Percentiles rank a stretch among this genome's conserved stretches.
Evolutionary conservation across 2,329 filamentous ascomycete species (phyloP).

Genomic region (Elsinoe arachidis): DNA sequence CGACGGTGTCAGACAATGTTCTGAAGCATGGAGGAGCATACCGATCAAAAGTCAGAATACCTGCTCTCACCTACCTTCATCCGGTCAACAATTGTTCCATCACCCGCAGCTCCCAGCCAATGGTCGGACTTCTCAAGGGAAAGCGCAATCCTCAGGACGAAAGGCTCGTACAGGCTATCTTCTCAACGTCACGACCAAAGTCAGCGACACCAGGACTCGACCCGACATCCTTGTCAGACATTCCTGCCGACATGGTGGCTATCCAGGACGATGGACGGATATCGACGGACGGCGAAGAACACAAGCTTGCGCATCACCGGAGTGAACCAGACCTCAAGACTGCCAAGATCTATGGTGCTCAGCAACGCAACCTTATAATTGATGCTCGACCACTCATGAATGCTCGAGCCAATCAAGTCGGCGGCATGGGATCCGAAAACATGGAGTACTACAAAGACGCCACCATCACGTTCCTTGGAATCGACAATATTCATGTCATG

Average conservation of each 20-base stretch:
- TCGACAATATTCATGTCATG: constrained; percentile 99
- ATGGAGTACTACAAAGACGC: constrained; percentile 96
- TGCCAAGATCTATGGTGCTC: constrained; percentile 66
- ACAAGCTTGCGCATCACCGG: background rate
- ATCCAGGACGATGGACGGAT: background rate
- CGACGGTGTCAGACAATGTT: constrained; percentile 89
- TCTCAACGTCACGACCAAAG: constrained; percentile 56
- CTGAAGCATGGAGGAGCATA: constrained; percentile 88
- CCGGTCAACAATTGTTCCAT: constrained; percentile 95
- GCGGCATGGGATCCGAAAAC: constrained; percentile 89
- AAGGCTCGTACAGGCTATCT: constrained; percentile 84
- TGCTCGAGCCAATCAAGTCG: constrained; percentile 85
- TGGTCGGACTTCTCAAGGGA: constrained; percentile 67
- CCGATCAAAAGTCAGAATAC: constrained; percentile 80
- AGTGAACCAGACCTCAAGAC: constrained; percentile 14
- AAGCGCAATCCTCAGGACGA: constrained; percentile 95
- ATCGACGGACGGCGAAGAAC: background rate
- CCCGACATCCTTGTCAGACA: constrained; percentile 10
- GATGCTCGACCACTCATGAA: constrained; percentile 93
- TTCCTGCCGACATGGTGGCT: constrained; percentile 5
- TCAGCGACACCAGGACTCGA: constrained; percentile 14
- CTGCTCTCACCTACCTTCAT: constrained; percentile 87
- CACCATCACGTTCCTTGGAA: constrained; percentile 84
- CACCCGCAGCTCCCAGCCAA: constrained; percentile 84
- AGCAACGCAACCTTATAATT: constrained; percentile 89